These are phyloP conservation scores for Coemansia sp. DNA, from an alignment of 192 early-diverging fungal genomes.

Conservation along the genomic window DNA sequence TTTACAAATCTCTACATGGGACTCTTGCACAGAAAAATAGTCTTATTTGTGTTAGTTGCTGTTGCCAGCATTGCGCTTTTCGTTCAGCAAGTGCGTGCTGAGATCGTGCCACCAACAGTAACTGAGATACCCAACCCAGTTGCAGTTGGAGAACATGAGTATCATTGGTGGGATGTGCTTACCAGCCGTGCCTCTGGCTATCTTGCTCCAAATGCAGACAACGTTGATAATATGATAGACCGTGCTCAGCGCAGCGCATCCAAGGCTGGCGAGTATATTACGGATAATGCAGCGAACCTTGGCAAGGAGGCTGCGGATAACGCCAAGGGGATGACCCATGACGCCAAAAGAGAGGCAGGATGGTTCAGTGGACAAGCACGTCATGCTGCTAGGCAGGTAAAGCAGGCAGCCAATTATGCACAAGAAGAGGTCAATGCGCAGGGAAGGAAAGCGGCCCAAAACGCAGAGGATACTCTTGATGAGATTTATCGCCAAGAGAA, in stretches of 20 bases:
- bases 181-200: slow-evolving; percentile 24
- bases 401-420: slow-evolving; percentile 14
- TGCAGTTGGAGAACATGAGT: slow-evolving; percentile 6
- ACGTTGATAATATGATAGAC: slow-evolving; percentile 11
- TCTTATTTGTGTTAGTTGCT: neutral
- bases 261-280: slow-evolving; percentile 14
- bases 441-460: slow-evolving; percentile 8
- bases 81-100: neutral
- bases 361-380: slow-evolving; percentile 10
- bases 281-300: slow-evolving; percentile 21
- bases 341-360: slow-evolving; percentile 16
- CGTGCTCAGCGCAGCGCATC: slow-evolving; percentile 12
- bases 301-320: slow-evolving; percentile 14
- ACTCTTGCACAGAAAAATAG: neutral
- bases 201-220: slow-evolving; percentile 15
- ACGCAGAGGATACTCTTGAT: slow-evolving; percentile 1
- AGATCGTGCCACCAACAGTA: slow-evolving; percentile 25
- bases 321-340: slow-evolving; percentile 4
- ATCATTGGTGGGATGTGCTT: slow-evolving; percentile 46
- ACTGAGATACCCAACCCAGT: slow-evolving; percentile 3
- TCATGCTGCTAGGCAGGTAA: neutral
- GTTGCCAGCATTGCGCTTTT: neutral
- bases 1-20: neutral
- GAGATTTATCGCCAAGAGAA: neutral
- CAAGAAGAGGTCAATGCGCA: slow-evolving; percentile 16